These are phyloP conservation scores for Actinidia arguta DNA, from an alignment of 179 eudicot species.

Conservation along the genomic window DNA sequence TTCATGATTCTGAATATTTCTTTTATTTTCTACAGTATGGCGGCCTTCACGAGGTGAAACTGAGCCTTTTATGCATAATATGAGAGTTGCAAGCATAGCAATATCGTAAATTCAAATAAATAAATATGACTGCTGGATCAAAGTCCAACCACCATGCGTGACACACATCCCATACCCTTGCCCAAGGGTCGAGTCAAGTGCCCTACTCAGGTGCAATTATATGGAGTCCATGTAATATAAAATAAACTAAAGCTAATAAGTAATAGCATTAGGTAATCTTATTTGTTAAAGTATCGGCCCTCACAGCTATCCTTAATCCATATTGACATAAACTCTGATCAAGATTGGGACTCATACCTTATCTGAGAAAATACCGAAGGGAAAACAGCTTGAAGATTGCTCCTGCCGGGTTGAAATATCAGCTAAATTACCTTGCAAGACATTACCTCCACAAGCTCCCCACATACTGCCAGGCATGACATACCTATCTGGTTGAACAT, in stretches of 20 bases:
- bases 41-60: not conserved
- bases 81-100: not conserved
- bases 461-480: conserved; percentile 59
- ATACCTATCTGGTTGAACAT: conserved; percentile 49
- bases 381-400: conserved; percentile 61
- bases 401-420: conserved; percentile 58
- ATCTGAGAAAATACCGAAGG: conserved; percentile 60
- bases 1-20: not conserved
- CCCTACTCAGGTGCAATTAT: not conserved
- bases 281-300: not conserved
- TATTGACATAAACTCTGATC: not conserved
- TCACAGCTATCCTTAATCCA: not conserved
- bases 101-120: not conserved
- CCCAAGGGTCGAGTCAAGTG: not conserved
- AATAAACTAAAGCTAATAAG: not conserved
- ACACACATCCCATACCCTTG: not conserved
- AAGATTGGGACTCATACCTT: conserved; percentile 51
- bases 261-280: not conserved
- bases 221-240: not conserved
- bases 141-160: not conserved
- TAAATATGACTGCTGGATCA: not conserved
- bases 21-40: not conserved
- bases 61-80: not conserved
- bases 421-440: conserved; percentile 52
- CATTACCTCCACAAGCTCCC: conserved; percentile 58